Base-by-base conservation (phyloP, 805 yeast species). In the Cyberlindnera sargentensis region DNA sequence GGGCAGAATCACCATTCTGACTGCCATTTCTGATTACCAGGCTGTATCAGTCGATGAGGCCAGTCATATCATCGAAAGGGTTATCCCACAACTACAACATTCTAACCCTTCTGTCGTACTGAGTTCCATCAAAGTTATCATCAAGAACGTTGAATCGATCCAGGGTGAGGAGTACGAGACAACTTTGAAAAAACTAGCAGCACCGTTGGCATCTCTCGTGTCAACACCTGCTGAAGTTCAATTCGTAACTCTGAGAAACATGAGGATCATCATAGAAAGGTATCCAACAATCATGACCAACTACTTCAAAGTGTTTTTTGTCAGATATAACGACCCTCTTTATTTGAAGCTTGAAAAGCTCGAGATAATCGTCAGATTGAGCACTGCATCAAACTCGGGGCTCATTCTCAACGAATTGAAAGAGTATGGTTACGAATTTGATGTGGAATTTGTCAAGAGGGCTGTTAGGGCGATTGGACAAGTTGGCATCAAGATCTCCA, bases 91-190 rank as follows among this genome's bases (percentile, higher is more conserved):
- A 66, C 75, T 91, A 57, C 99, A 91, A 67, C 99, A 91, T 62
- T 97, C 86, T 25, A 91, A 91, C 61, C 95, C 99, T 0, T 86
- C 96, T 4, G 98, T 93, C 23, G 97, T 93, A 3, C 68, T 91
- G 51, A 77, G 87, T 27, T 76, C 96, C 1, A 79, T 93, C 48
- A 87, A 89, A 58, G 88, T 85, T 3, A 78, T 90, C 6, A 61
- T 91, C 20, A 76, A 78, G 45, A 95, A 89, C 59, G 50, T 82
- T 31, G 78, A 78, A 8, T 61, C 8, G 68, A 15, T 57, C 83
- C 6, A 53, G 60, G 47, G 45, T 50, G 26, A 49, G 40, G 75
- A 73, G 11, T 67, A 66, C 43, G 62, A 65, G 3, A 51, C 58
- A 2, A 68, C 82, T 5, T 66, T 84, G 65, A 80, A 78, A 50